Base-by-base conservation (phyloP, 305 asterid genomes). In the Vinca major region DNA sequence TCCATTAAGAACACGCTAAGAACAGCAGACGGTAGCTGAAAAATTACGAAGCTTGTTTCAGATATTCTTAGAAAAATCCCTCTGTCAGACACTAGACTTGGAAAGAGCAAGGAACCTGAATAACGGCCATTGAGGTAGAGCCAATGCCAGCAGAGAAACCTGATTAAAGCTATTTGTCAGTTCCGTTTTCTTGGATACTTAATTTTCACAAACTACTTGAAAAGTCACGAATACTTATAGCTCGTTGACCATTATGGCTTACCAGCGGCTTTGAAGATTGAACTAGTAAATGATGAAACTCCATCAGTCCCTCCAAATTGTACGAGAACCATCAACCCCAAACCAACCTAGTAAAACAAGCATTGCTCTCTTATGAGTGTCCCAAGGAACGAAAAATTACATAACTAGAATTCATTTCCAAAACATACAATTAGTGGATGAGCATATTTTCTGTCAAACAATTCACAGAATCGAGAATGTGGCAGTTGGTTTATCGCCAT, bases 281-380 rank as follows among this genome's bases (percentile, higher is more conserved):
- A 82, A 78, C 92, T 81, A 65, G 97, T 91, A 80, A 87, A 94
- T 70, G 83, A 93, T 8, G 89, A 83, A 68, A 91, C 85, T 14
- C 93, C 97, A 72, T 94, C 90, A 53, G 86, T 82, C 51, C 96
- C 99, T 79, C 97, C 96, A 65, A 88, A 80, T 76, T 85, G 96
- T 68, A 66, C 77, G 55, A 76, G 70, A 70, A 77, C 49, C 81
- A 76, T 73, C 50, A 79, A 50, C n/a, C 81, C 83, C 13, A 68
- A 14, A 43, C 77, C 83, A 52, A 73, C 74, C 83, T 79, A 62
- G 39, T 62, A 44, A 62, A 73, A 43, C 16, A 64, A 70, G 26
- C 10, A 21, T 37, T 39, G 61, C 21, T n/a, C 47, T 21, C 47
- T 56, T 58, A 50, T 51, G 65, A 33, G 16, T 19, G 0, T 26